Percentiles rank a stretch among this genome's conserved stretches.
Conservation (phyloP, 768 basidiomycete genomes). For the Rickenella mellea region DNA sequence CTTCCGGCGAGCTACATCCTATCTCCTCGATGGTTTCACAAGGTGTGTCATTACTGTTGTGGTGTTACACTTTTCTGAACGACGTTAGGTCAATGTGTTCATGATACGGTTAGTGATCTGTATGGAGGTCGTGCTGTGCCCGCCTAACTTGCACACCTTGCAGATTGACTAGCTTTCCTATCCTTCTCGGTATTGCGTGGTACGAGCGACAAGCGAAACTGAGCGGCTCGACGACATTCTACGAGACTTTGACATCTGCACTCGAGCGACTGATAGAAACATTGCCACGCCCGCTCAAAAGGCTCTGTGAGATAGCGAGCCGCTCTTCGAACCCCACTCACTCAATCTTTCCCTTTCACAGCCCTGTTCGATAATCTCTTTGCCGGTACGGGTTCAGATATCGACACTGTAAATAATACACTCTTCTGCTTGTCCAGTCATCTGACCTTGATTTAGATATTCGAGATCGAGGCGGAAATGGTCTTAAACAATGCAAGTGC, state of each 20-base stretch:
- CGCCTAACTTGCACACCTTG: background rate
- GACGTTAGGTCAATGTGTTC: slow-evolving; percentile 71
- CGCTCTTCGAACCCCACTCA: background rate
- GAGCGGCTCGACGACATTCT: slow-evolving; percentile 53
- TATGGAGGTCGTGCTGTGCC: background rate
- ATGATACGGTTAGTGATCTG: slow-evolving; percentile 54
- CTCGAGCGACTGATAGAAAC: slow-evolving; percentile 65
- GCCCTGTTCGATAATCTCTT: slow-evolving; percentile 69
- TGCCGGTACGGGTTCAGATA: slow-evolving; percentile 62
- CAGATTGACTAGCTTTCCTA: slow-evolving; percentile 77
- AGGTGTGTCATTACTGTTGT: slow-evolving; percentile 36
- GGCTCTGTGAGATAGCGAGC: slow-evolving; percentile 44
- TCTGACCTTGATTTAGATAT: slow-evolving; percentile 41
- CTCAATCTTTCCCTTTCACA: slow-evolving; percentile 18
- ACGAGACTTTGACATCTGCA: slow-evolving; percentile 60
- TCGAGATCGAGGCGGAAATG: slow-evolving; percentile 66
- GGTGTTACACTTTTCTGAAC: slow-evolving; percentile 14
- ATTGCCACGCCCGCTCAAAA: slow-evolving; percentile 65
- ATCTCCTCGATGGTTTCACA: slow-evolving; percentile 96
- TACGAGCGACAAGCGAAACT: slow-evolving; percentile 82
- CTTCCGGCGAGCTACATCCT: slow-evolving; percentile 79
- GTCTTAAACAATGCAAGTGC: slow-evolving; percentile 38
- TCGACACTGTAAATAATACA: slow-evolving; percentile 49
- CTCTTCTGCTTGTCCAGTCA: background rate
- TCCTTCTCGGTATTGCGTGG: slow-evolving; percentile 67